Evolutionary conservation across 2,329 filamentous ascomycete genomes (phyloP).

Genomic region (Lecanoromycetidae sp.): DNA sequence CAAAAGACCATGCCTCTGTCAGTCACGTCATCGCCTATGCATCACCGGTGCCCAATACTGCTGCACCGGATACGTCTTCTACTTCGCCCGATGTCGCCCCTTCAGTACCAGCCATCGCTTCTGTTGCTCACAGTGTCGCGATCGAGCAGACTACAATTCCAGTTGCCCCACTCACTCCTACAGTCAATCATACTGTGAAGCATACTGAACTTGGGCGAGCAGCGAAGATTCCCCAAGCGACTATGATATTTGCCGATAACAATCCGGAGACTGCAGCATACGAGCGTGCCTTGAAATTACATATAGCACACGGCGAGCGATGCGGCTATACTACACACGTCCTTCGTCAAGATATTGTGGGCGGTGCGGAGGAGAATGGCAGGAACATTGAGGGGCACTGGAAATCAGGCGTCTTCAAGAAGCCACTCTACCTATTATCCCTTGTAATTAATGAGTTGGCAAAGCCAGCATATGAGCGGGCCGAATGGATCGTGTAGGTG

Average conservation of each 20-base stretch:
- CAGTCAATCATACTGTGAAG: no score
- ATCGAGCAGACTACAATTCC: no score
- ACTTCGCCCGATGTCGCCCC: no score
- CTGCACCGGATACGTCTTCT: no score
- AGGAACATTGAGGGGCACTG: neutral
- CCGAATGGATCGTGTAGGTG: conserved; percentile 29
- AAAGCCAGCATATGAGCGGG: conserved; percentile 23
- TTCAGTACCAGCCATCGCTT: no score
- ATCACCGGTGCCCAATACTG: no score
- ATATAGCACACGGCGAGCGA: conserved; percentile 30
- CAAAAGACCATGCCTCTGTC: neutral
- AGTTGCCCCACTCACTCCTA: no score
- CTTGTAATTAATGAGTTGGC: conserved; percentile 26
- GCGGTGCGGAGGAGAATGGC: conserved; percentile 36
- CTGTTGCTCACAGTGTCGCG: no score
- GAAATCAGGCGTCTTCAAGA: conserved; percentile 29
- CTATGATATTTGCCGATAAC: neutral
- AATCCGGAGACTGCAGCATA: conserved; percentile 25
- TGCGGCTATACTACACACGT: conserved; percentile 34
- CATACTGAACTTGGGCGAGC: no score
- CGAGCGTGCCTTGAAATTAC: conserved; percentile 31
- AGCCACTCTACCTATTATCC: conserved; percentile 21
- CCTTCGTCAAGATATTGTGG: conserved; percentile 31
- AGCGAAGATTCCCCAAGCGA: conserved; percentile 1
- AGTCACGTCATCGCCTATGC: neutral